These are phyloP conservation scores for Ensete glaucum DNA, from an alignment of 176 grass and related monocot genomes.

Conservation along the genomic window DNA sequence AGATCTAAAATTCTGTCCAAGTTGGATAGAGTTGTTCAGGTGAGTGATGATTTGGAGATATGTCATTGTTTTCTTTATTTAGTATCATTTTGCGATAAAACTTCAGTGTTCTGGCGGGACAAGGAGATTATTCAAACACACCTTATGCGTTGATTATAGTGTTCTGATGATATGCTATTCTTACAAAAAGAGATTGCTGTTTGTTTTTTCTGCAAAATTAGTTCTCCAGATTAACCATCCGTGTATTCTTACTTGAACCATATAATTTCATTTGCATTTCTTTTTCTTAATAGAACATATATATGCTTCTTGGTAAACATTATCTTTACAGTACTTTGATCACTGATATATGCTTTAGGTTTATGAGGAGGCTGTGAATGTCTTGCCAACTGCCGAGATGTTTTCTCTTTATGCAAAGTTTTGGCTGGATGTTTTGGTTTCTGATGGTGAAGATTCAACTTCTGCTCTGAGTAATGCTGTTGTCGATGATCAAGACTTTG, in stretches of 20 bases:
- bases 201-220: not conserved
- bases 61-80: not conserved
- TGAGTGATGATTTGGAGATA: slow-evolving; percentile 19
- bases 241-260: not conserved
- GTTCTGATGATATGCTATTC: not conserved
- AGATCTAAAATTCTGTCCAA: slow-evolving; percentile 36
- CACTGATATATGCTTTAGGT: slow-evolving; percentile 30
- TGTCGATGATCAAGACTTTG: slow-evolving; percentile 41
- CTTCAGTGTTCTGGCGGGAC: not conserved
- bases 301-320: not conserved
- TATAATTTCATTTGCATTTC: not conserved
- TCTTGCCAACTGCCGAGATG: slow-evolving; percentile 68
- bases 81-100: not conserved
- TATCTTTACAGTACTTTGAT: not conserved
- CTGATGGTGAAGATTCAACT: slow-evolving; percentile 36
- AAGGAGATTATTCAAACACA: not conserved
- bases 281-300: not conserved
- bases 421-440: slow-evolving; percentile 45
- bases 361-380: slow-evolving; percentile 73
- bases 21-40: slow-evolving; percentile 62
- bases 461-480: slow-evolving; percentile 28
- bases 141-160: not conserved
- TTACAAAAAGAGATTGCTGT: not conserved
- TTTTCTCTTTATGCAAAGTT: slow-evolving; percentile 78
- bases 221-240: not conserved